Percentiles rank a stretch among this genome's conserved stretches.
phyloP scores from a whole-genome alignment of 345 rosid species.

The Garcia nutans region DNA sequence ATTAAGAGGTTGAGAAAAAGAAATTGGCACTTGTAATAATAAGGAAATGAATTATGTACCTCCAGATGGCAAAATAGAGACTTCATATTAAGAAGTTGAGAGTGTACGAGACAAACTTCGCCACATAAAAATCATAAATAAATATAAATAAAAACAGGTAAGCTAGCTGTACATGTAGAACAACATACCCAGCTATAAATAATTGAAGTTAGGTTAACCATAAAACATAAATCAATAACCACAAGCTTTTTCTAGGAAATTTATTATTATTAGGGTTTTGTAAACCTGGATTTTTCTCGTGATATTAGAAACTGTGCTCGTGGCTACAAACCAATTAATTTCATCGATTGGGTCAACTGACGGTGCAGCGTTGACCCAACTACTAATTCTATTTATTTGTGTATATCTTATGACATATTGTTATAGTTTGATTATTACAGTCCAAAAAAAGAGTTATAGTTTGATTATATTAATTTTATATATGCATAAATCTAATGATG shows the following conservation, averaged over 20 bases:
- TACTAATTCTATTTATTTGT: background rate
- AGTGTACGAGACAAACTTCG: slow-evolving; percentile 18
- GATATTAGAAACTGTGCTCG: no score
- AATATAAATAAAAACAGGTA: background rate
- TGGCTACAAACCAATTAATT: no score
- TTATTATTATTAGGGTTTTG: background rate
- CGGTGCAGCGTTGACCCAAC: slow-evolving; percentile 12
- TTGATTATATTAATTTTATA: no score
- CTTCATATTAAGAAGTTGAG: slow-evolving; percentile 21
- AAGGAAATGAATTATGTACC: background rate
- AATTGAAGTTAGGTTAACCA: background rate
- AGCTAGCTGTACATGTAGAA: background rate
- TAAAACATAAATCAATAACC: background rate
- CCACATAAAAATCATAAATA: background rate
- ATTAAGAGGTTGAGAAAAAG: no score
- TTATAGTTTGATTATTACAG: no score
- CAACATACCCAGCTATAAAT: no score
- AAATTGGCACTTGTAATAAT: background rate
- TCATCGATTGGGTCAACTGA: slow-evolving; percentile 6
- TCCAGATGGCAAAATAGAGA: slow-evolving; percentile 22
- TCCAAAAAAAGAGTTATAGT: no score
- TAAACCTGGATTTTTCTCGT: no score
- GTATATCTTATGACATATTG: no score
- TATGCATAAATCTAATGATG: no score
- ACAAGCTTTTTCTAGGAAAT: background rate